Conservation (phyloP, 2,329 filamentous ascomycete genomes). For the Xylaria sp. region DNA sequence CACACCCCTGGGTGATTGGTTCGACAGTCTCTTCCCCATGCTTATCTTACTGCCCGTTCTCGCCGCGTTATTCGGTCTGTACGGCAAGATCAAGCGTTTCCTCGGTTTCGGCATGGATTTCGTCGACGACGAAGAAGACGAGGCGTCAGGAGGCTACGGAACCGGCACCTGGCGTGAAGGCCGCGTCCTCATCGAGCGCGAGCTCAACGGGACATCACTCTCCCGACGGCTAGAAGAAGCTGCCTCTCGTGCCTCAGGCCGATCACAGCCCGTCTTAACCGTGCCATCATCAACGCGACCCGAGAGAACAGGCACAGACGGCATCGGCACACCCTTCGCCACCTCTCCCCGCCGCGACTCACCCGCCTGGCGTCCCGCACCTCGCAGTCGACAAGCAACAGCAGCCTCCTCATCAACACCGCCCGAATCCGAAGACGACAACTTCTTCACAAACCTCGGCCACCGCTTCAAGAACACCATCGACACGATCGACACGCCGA, state of each 20-base stretch:
- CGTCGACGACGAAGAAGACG: conserved; percentile 68
- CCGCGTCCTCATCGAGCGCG: conserved; percentile 80
- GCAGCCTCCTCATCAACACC: conserved; percentile 47
- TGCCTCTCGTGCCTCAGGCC: conserved; percentile 32
- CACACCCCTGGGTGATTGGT: conserved; percentile 74
- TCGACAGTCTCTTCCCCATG: conserved; percentile 83
- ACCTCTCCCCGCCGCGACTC: conserved; percentile 36
- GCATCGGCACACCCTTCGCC: conserved; percentile 40
- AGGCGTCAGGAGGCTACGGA: conserved; percentile 60
- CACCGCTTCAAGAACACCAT: conserved; percentile 89
- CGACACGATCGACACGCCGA: conserved; percentile 73
- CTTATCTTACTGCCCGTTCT: conserved; percentile 80
- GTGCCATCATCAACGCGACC: conserved; percentile 40
- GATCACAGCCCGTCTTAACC: conserved; percentile 44
- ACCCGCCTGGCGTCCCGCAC: conserved; percentile 30
- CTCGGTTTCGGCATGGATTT: conserved; percentile 74
- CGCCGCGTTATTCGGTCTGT: conserved; percentile 83
- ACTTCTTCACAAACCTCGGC: conserved; percentile 76
- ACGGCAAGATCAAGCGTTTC: conserved; percentile 70
- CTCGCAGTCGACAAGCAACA: conserved; percentile 30
- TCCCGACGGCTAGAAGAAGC: conserved; percentile 45
- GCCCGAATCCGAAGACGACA: conserved; percentile 65
- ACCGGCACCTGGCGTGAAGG: conserved; percentile 88
- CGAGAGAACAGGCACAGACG: conserved; percentile 29
- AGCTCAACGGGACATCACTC: conserved; percentile 62